Conservation (phyloP, 768 basidiomycete genomes). For the Amanita fuliginea region DNA sequence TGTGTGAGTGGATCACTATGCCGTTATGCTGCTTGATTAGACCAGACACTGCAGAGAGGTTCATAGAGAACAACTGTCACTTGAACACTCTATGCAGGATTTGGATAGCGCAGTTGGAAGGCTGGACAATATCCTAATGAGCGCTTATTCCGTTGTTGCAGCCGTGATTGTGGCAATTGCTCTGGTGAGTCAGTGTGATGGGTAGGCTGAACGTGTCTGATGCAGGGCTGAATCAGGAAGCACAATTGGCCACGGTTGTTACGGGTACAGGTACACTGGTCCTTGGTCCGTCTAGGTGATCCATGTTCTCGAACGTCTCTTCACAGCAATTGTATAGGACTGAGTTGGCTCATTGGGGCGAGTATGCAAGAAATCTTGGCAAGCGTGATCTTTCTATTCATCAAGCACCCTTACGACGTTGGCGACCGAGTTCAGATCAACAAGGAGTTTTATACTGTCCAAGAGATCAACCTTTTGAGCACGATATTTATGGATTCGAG, state of each 20-base stretch:
- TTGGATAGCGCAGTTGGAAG: constrained; percentile 83
- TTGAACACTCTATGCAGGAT: constrained; percentile 82
- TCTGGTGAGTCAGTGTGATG: constrained; percentile 35
- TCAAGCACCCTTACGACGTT: constrained; percentile 79
- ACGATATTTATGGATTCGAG: constrained; percentile 59
- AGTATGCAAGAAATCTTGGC: constrained; percentile 73
- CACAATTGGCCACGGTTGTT: constrained; percentile 61
- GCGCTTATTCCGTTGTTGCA: constrained; percentile 59
- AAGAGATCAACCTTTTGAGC: constrained; percentile 77
- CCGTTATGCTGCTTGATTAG: background rate
- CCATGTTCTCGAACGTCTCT: constrained; percentile 1
- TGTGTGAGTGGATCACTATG: constrained; percentile 30
- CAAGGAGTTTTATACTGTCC: constrained; percentile 60
- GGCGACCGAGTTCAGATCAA: constrained; percentile 57
- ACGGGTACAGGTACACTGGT: constrained; percentile 61
- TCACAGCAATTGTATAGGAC: constrained; percentile 24
- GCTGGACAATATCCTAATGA: constrained; percentile 81
- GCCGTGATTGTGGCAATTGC: constrained; percentile 77
- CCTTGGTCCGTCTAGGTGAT: constrained; percentile 24
- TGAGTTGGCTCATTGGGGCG: constrained; percentile 81
- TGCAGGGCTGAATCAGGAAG: constrained; percentile 35
- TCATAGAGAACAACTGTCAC: constrained; percentile 75
- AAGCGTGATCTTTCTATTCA: constrained; percentile 85
- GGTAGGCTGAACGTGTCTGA: constrained; percentile 1
- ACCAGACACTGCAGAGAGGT: constrained; percentile 39